Percentiles rank a stretch among this genome's conserved stretches.
phyloP scores from a whole-genome alignment of 2,329 filamentous ascomycete genomes.

The Fusarium liriodendri region DNA sequence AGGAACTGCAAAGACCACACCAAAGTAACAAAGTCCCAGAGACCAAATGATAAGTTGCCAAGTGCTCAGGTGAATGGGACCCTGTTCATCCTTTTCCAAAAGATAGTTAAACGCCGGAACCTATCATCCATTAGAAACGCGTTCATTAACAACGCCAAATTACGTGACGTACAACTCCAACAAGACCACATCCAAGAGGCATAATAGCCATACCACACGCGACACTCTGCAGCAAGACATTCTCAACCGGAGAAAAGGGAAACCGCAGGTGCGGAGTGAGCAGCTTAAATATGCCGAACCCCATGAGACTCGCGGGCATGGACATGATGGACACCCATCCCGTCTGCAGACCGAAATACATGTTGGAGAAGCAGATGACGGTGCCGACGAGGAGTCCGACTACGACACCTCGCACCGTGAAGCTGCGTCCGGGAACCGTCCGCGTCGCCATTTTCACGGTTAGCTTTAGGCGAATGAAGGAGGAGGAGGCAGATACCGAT shows the following conservation, averaged over 20 bases:
- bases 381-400: slow-evolving; percentile 88
- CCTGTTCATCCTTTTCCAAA: slow-evolving; percentile 80
- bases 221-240: slow-evolving; percentile 95
- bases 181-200: slow-evolving; percentile 95
- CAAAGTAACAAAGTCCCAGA: slow-evolving; percentile 93
- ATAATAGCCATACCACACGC: slow-evolving; percentile 96
- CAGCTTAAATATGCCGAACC: slow-evolving; percentile 92
- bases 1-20: slow-evolving; percentile 95
- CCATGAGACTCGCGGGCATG: slow-evolving; percentile 94
- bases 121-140: slow-evolving; percentile 43
- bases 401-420: slow-evolving; percentile 83
- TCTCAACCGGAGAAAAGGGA: slow-evolving; percentile 94
- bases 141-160: neutral
- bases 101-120: slow-evolving; percentile 93
- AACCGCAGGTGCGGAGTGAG: slow-evolving; percentile 77
- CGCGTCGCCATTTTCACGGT: slow-evolving; percentile 36
- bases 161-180: slow-evolving; percentile 74
- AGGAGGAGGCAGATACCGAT: neutral
- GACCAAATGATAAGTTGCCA: slow-evolving; percentile 90
- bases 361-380: slow-evolving; percentile 95
- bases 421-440: slow-evolving; percentile 69
- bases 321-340: slow-evolving; percentile 84
- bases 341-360: slow-evolving; percentile 98
- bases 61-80: slow-evolving; percentile 77
- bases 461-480: neutral